Conservation (phyloP, 2,329 filamentous ascomycete genomes). For the Hortaea werneckii region DNA sequence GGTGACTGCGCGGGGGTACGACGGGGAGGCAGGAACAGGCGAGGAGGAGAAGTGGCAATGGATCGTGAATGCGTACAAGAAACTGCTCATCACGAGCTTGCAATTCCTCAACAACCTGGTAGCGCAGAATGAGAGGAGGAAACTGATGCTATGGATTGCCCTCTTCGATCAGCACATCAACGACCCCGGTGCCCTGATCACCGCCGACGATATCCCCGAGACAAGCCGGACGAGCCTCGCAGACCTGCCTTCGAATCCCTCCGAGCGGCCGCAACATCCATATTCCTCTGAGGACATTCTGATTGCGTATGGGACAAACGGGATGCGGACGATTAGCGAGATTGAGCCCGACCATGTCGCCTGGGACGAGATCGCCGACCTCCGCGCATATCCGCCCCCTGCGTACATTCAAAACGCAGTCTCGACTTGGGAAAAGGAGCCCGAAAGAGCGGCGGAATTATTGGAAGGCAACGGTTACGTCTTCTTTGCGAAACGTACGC, state of each 20-base stretch:
- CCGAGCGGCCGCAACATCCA: slow-evolving; percentile 8
- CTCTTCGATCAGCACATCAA: slow-evolving; percentile 41
- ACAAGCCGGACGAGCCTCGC: slow-evolving; percentile 6
- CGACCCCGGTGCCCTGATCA: slow-evolving; percentile 30
- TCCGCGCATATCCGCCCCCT: background rate
- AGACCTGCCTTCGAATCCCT: slow-evolving; percentile 9
- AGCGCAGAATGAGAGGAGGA: slow-evolving; percentile 54
- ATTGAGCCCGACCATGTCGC: background rate
- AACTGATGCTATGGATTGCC: slow-evolving; percentile 55
- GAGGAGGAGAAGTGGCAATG: slow-evolving; percentile 57
- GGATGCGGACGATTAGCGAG: background rate
- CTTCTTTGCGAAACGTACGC: slow-evolving; percentile 16
- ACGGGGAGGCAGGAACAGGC: slow-evolving; percentile 50
- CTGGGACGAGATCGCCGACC: background rate
- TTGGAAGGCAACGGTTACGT: slow-evolving; percentile 21
- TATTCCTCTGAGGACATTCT: slow-evolving; percentile 19
- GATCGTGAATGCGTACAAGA: slow-evolving; percentile 56
- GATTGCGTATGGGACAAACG: slow-evolving; percentile 20
- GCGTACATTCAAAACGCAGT: background rate
- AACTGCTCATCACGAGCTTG: slow-evolving; percentile 54
- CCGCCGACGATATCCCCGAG: slow-evolving; percentile 19
- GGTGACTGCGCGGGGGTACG: slow-evolving; percentile 54
- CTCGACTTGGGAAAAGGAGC: background rate
- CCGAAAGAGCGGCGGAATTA: background rate
- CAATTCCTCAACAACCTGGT: slow-evolving; percentile 58